Evolutionary conservation across 805 yeast species (phyloP).

Genomic region (Saccharomycopsis babjevae): DNA sequence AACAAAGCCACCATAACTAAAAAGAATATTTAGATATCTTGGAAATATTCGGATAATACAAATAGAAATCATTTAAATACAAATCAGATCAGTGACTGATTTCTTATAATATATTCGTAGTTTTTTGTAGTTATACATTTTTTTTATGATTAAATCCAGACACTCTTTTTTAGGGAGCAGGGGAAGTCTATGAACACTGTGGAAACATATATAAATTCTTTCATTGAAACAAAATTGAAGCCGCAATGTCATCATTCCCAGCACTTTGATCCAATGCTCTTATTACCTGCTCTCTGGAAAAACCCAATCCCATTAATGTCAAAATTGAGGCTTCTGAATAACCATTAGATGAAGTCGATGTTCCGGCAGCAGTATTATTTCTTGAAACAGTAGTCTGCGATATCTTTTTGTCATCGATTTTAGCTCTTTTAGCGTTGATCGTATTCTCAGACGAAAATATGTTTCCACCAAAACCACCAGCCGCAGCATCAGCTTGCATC

Average conservation of each 20-base stretch:
- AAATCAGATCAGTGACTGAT: too few species aligned
- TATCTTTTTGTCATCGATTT: not conserved
- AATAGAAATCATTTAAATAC: too few species aligned
- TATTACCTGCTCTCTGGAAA: slow-evolving; percentile 51
- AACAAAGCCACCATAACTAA: slow-evolving; percentile 8
- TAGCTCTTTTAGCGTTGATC: not conserved
- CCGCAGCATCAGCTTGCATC: slow-evolving; percentile 7
- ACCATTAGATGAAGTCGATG: slow-evolving; percentile 2
- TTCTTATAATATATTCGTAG: too few species aligned
- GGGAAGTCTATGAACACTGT: not conserved
- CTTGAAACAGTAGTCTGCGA: slow-evolving; percentile 2
- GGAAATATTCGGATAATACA: not conserved
- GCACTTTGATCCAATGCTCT: slow-evolving; percentile 53
- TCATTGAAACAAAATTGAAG: slow-evolving; percentile 53
- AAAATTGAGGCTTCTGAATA: slow-evolving; percentile 31
- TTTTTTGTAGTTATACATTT: too few species aligned
- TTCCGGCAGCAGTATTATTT: not conserved
- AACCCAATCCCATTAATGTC: slow-evolving; percentile 60
- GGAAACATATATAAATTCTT: not conserved
- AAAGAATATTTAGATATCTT: not conserved
- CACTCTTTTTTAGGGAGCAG: not conserved
- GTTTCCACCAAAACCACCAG: slow-evolving; percentile 29
- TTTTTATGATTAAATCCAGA: too few species aligned
- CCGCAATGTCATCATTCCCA: slow-evolving; percentile 83
- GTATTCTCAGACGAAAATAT: slow-evolving; percentile 17